Evolutionary conservation across 441 rosid species (phyloP).

Genomic region (Erodium chrysanthum): DNA sequence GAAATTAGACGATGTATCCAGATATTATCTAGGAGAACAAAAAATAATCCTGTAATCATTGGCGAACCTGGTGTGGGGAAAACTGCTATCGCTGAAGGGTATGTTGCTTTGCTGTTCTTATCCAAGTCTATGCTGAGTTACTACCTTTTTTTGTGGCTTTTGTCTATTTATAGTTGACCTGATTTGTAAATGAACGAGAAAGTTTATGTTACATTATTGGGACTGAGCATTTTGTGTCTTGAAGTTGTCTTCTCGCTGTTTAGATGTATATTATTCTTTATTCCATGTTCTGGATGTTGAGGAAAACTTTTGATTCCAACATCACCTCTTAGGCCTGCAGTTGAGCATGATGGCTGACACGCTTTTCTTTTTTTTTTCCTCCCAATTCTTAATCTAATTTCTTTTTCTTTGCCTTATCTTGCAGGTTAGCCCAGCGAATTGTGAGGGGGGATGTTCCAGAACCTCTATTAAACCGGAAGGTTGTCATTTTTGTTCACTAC

Average conservation of each 20-base stretch:
- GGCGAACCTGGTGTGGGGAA: conserved; percentile 99
- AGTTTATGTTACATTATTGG: background rate
- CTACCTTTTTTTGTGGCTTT: conserved; percentile 55
- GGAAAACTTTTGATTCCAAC: background rate
- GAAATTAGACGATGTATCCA: conserved; percentile 87
- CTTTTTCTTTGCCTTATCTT: background rate
- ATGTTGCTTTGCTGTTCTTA: background rate
- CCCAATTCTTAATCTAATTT: background rate
- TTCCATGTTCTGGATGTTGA: background rate
- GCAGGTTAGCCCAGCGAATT: conserved; percentile 97
- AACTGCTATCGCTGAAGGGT: conserved; percentile 99
- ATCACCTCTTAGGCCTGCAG: background rate
- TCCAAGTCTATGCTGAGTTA: background rate
- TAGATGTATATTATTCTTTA: background rate
- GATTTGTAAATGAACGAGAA: background rate
- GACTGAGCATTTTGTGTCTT: background rate
- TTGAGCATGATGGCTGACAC: background rate
- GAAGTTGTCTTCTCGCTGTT: background rate
- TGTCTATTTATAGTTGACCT: background rate
- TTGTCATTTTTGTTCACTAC: conserved; percentile 19
- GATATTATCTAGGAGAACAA: conserved; percentile 82
- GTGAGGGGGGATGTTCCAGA: conserved; percentile 98
- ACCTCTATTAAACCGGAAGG: conserved; percentile 95
- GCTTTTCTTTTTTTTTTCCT: background rate
- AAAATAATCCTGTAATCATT: conserved; percentile 93